phyloP scores from a whole-genome alignment of 805 yeast genomes.

The Wickerhamiella qilinensis region DNA sequence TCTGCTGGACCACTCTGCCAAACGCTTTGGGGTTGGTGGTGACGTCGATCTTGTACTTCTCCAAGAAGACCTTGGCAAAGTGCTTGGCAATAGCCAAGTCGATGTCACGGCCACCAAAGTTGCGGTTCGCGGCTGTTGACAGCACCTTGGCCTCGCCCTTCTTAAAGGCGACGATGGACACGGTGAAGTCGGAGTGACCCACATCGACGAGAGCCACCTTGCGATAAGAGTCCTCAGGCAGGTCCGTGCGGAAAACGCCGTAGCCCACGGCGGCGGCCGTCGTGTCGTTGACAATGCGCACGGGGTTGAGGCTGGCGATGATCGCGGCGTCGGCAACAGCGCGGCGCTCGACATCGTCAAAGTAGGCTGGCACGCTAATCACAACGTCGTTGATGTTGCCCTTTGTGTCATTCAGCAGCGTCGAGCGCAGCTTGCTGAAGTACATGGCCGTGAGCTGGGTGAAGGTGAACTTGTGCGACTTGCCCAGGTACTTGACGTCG shows the following conservation, averaged over 20 bases:
- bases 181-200: conserved; percentile 92
- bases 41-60: conserved; percentile 86
- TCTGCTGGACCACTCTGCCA: conserved; percentile 78
- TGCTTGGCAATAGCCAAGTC: conserved; percentile 89
- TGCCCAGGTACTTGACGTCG: conserved; percentile 70
- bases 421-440: conserved; percentile 75
- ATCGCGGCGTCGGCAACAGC: conserved; percentile 89
- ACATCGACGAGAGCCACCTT: conserved; percentile 88
- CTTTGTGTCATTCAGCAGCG: conserved; percentile 68
- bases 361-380: conserved; percentile 94
- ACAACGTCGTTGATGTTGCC: conserved; percentile 72
- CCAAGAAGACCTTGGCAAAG: conserved; percentile 83
- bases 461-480: conserved; percentile 63
- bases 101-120: conserved; percentile 96
- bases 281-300: conserved; percentile 90
- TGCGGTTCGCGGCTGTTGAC: conserved; percentile 85
- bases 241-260: conserved; percentile 90
- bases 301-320: conserved; percentile 96
- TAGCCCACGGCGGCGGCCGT: conserved; percentile 99
- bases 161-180: conserved; percentile 77
- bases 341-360: conserved; percentile 90
- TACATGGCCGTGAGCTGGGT: conserved; percentile 92
- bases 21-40: conserved; percentile 86
- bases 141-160: conserved; percentile 90
- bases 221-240: conserved; percentile 87